Conservation (phyloP, 2,329 filamentous ascomycete species). For the Sphaceloma murrayae region DNA sequence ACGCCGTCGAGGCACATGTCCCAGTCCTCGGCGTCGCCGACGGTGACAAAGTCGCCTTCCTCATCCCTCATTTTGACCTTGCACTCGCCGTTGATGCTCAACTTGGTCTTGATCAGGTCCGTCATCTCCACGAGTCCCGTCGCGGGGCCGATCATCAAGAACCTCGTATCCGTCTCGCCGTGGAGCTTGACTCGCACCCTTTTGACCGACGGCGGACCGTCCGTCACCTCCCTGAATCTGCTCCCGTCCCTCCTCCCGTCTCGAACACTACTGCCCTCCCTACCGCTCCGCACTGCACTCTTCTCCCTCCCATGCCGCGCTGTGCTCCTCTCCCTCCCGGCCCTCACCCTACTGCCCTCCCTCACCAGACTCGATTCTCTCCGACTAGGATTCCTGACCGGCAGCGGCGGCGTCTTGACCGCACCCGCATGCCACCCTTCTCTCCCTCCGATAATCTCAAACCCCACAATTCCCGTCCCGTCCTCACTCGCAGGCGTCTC, state of each 20-base stretch:
- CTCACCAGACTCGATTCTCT: not conserved
- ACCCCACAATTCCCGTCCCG: not conserved
- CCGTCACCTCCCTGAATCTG: not conserved
- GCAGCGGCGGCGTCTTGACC: slow-evolving; percentile 7
- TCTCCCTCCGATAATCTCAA: slow-evolving; percentile 1
- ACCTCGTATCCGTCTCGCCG: slow-evolving; percentile 72
- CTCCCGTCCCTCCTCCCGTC: not conserved
- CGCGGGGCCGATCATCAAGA: slow-evolving; percentile 71
- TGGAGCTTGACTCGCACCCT: slow-evolving; percentile 83
- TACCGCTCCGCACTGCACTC: not conserved
- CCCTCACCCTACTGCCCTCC: not conserved
- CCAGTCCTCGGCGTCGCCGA: slow-evolving; percentile 92
- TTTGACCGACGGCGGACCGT: slow-evolving; percentile 3
- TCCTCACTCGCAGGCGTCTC: slow-evolving; percentile 5
- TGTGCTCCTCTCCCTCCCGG: not conserved
- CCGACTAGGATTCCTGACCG: slow-evolving; percentile 1
- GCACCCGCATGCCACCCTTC: not conserved
- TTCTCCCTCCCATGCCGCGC: not conserved
- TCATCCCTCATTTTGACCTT: slow-evolving; percentile 87
- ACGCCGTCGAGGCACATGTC: slow-evolving; percentile 72
- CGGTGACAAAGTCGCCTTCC: slow-evolving; percentile 88
- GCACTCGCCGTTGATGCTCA: slow-evolving; percentile 60
- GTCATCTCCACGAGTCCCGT: slow-evolving; percentile 70
- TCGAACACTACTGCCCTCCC: not conserved
- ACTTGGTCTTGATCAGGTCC: slow-evolving; percentile 75